Conservation (phyloP, 495 filamentous ascomycete species). For the Penicillium ucsense region DNA sequence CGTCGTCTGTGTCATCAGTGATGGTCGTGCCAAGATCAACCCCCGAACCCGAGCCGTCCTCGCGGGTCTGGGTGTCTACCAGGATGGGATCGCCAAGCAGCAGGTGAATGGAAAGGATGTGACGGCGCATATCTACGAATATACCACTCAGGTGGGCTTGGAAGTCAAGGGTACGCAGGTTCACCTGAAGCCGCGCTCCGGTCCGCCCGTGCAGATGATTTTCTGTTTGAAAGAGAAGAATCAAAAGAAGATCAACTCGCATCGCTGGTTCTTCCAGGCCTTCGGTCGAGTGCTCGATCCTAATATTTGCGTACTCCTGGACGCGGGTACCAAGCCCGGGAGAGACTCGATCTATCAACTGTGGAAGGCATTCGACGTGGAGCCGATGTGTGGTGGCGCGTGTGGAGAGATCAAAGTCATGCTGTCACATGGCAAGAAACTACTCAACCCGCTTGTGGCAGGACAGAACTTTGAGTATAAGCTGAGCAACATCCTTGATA, state of each 20-base stretch:
- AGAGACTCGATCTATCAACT: slow-evolving; percentile 91
- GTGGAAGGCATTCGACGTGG: slow-evolving; percentile 97
- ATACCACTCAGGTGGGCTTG: slow-evolving; percentile 87
- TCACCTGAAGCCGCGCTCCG: slow-evolving; percentile 59
- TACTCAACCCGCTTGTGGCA: slow-evolving; percentile 89
- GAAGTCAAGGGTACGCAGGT: slow-evolving; percentile 85
- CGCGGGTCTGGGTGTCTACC: slow-evolving; percentile 90
- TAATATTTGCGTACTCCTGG: slow-evolving; percentile 92
- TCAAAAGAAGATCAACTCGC: slow-evolving; percentile 99
- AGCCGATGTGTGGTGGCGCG: slow-evolving; percentile 93
- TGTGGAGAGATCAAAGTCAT: slow-evolving; percentile 99
- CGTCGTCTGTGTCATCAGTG: slow-evolving; percentile 95
- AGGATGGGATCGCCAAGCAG: slow-evolving; percentile 98
- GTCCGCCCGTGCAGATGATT: slow-evolving; percentile 86
- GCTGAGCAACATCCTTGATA: slow-evolving; percentile 98
- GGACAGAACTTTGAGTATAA: slow-evolving; percentile 99
- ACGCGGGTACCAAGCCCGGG: slow-evolving; percentile 91
- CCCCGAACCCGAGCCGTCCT: slow-evolving; percentile 81
- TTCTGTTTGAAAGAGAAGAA: slow-evolving; percentile 99
- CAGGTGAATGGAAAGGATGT: slow-evolving; percentile 96
- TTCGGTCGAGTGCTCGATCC: slow-evolving; percentile 90
- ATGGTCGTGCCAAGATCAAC: slow-evolving; percentile 98
- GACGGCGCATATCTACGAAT: slow-evolving; percentile 98
- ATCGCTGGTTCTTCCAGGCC: slow-evolving; percentile 98
- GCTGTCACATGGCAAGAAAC: slow-evolving; percentile 82